These are phyloP conservation scores for Trichosporon sp. DNA, from an alignment of 1,284 basidiomycete genomes.

Conservation along the genomic window DNA sequence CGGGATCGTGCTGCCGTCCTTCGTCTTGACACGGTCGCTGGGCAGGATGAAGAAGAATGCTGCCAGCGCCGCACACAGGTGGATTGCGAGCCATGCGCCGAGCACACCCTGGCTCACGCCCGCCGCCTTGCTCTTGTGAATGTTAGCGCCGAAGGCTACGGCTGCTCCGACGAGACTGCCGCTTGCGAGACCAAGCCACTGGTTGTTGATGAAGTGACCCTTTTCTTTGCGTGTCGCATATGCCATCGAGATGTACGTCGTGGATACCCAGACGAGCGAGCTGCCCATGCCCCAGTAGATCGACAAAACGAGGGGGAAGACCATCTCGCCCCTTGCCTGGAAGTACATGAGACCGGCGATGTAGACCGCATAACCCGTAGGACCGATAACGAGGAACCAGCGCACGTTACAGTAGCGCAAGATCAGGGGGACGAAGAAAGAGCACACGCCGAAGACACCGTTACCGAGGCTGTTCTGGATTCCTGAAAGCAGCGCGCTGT, in stretches of 20 bases:
- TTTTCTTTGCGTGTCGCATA: background rate
- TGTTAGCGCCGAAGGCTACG: constrained; percentile 17
- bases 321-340: constrained; percentile 16
- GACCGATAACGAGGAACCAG: constrained; percentile 19
- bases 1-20: constrained; percentile 2
- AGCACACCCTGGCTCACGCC: constrained; percentile 14
- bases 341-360: constrained; percentile 22
- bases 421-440: constrained; percentile 15
- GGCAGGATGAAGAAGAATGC: constrained; percentile 21
- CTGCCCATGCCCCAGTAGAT: constrained; percentile 13
- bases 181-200: constrained; percentile 16
- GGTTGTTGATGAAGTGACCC: constrained; percentile 21
- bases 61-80: background rate
- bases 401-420: constrained; percentile 15
- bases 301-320: constrained; percentile 12
- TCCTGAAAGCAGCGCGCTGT: background rate
- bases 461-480: constrained; percentile 21
- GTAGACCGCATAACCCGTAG: constrained; percentile 20
- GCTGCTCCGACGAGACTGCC: constrained; percentile 13
- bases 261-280: constrained; percentile 12
- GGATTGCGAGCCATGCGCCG: constrained; percentile 19
- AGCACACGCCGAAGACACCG: constrained; percentile 18
- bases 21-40: constrained; percentile 2
- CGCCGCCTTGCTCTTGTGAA: constrained; percentile 12
- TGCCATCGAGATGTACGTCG: constrained; percentile 20